phyloP scores from a whole-genome alignment of 352 stramenopile species.

The Pilasporangium apinafurcum region DNA sequence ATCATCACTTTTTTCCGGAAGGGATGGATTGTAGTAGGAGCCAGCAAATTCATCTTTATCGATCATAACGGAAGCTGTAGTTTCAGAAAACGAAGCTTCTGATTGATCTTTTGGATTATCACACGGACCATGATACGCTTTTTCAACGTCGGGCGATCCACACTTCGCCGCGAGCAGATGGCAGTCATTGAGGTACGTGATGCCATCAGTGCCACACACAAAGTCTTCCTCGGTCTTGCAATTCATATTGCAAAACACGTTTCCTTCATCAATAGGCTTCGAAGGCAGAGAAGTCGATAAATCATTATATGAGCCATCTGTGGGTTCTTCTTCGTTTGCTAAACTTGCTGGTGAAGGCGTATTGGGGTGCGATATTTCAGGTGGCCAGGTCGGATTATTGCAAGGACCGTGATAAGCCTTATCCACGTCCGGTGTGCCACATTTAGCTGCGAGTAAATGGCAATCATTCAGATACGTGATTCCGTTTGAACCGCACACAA shows the following conservation, averaged over 20 bases:
- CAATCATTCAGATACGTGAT: slow-evolving; percentile 33
- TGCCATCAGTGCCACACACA: slow-evolving; percentile 8
- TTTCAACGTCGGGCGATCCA: slow-evolving; percentile 30
- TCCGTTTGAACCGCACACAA: slow-evolving; percentile 1
- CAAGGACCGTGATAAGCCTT: slow-evolving; percentile 33
- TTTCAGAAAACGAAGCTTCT: slow-evolving; percentile 8
- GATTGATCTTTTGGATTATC: too few species aligned
- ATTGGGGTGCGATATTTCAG: too few species aligned
- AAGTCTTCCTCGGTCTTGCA: slow-evolving; percentile 3
- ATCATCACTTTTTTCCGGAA: background rate
- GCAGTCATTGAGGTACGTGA: slow-evolving; percentile 8
- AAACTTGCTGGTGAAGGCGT: too few species aligned
- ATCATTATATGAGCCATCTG: too few species aligned
- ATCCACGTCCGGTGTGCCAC: slow-evolving; percentile 27
- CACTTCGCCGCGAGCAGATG: slow-evolving; percentile 3
- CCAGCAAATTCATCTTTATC: slow-evolving; percentile 12
- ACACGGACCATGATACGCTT: slow-evolving; percentile 27
- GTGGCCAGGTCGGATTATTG: too few species aligned
- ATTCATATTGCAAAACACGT: too few species aligned
- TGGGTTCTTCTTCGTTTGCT: too few species aligned
- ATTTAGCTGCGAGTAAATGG: slow-evolving; percentile 35
- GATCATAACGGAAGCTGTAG: too few species aligned
- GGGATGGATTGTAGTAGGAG: too few species aligned
- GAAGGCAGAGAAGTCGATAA: too few species aligned
- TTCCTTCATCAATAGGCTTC: too few species aligned